Conservation (phyloP, 495 filamentous ascomycete genomes). For the Hyaloscypha bicolor region DNA sequence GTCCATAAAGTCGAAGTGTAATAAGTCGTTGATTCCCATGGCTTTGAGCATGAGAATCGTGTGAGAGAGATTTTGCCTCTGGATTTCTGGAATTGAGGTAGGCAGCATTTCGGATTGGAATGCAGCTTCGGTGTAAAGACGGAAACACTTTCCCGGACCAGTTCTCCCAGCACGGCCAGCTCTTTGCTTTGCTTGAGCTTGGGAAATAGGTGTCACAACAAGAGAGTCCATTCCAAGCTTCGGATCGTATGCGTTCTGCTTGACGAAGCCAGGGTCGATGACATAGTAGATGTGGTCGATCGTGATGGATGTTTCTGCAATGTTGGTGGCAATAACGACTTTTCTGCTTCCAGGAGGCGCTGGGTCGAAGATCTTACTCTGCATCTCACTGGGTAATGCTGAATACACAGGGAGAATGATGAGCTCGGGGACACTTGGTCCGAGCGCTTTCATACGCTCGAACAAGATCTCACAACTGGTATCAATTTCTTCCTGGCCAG, state of each 20-base stretch:
- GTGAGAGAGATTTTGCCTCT: slow-evolving; percentile 89
- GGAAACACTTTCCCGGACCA: slow-evolving; percentile 94
- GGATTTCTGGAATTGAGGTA: slow-evolving; percentile 94
- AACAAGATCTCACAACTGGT: slow-evolving; percentile 89
- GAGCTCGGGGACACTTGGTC: slow-evolving; percentile 87
- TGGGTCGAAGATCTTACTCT: slow-evolving; percentile 91
- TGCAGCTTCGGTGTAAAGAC: slow-evolving; percentile 93
- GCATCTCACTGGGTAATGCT: slow-evolving; percentile 89
- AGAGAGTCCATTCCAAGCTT: slow-evolving; percentile 98
- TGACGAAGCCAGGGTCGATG: slow-evolving; percentile 95
- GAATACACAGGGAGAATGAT: slow-evolving; percentile 95
- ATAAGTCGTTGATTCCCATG: slow-evolving; percentile 97
- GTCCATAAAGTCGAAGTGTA: slow-evolving; percentile 99
- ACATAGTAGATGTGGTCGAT: slow-evolving; percentile 98
- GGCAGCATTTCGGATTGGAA: slow-evolving; percentile 98
- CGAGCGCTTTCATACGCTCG: slow-evolving; percentile 95
- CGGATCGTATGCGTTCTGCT: slow-evolving; percentile 95
- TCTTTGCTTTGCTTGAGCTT: slow-evolving; percentile 95
- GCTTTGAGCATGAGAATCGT: slow-evolving; percentile 99
- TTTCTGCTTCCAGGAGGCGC: slow-evolving; percentile 87
- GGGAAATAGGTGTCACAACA: slow-evolving; percentile 92
- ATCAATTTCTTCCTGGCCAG: slow-evolving; percentile 97
- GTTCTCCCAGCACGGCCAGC: slow-evolving; percentile 92
- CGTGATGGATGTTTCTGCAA: slow-evolving; percentile 96
- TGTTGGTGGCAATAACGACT: slow-evolving; percentile 98